These are phyloP conservation scores for Komagataea norvegica DNA, from an alignment of 1,139 yeast genomes.

Conservation along the genomic window DNA sequence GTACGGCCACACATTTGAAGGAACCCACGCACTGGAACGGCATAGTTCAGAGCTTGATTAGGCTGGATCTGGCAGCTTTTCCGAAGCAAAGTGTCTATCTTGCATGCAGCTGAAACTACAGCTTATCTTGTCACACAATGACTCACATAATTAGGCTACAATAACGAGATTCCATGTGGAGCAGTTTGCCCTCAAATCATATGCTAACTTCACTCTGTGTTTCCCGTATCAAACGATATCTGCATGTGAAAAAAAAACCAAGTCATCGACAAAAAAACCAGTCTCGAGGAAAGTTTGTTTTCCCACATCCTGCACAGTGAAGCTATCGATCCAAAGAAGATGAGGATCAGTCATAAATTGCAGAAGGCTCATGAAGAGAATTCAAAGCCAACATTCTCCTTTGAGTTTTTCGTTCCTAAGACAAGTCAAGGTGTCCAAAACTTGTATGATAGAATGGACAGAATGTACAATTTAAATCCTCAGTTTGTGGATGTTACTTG, in stretches of 20 bases:
- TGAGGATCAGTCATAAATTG: conserved; percentile 37
- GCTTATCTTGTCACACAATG: not conserved
- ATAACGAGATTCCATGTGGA: not conserved
- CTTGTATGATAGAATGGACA: conserved; percentile 93
- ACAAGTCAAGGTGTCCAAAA: conserved; percentile 96
- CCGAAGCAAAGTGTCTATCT: too few relatives aligned
- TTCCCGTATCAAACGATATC: conserved; percentile 9
- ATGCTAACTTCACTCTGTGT: conserved; percentile 5
- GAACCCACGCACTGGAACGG: conserved; percentile 4
- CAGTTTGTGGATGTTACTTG: conserved; percentile 93
- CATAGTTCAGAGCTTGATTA: too few relatives aligned
- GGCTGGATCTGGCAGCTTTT: too few relatives aligned
- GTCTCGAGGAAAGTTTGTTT: conserved; percentile 4
- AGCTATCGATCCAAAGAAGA: conserved; percentile 10
- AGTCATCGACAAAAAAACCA: conserved; percentile 8
- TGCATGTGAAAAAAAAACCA: conserved; percentile 19
- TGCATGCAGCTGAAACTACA: too few relatives aligned
- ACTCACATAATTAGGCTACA: not conserved
- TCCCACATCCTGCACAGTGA: not conserved
- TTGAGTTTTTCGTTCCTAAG: conserved; percentile 97
- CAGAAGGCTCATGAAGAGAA: conserved; percentile 27
- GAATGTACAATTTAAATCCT: conserved; percentile 92
- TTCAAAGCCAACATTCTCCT: conserved; percentile 68
- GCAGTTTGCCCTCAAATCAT: conserved; percentile 6
- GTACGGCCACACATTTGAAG: too few relatives aligned